These are phyloP conservation scores for Porodaedalea pini DNA, from an alignment of 1,284 basidiomycete genomes.

Conservation along the genomic window DNA sequence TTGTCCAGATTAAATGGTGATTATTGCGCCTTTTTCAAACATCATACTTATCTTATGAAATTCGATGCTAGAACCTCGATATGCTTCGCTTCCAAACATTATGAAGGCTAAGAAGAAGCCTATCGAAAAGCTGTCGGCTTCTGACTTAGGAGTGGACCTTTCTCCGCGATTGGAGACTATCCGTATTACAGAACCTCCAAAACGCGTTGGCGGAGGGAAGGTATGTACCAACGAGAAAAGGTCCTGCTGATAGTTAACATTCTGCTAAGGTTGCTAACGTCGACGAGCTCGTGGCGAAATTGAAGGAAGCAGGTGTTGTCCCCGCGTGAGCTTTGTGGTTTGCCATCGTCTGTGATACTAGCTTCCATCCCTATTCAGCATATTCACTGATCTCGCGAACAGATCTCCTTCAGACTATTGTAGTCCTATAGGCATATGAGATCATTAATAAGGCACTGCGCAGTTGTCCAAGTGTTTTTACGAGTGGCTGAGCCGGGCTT, in stretches of 20 bases:
- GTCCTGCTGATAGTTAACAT: background rate
- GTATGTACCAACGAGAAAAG: slow-evolving; percentile 38
- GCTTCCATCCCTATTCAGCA: background rate
- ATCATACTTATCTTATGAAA: background rate
- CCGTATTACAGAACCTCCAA: slow-evolving; percentile 89
- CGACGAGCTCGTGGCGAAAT: slow-evolving; percentile 86
- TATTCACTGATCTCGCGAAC: background rate
- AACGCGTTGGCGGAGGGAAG: slow-evolving; percentile 90
- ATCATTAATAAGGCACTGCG: too few species aligned
- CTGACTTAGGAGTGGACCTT: slow-evolving; percentile 82
- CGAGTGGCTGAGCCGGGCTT: too few species aligned
- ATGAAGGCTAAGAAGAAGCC: slow-evolving; percentile 99
- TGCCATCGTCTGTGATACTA: too few species aligned
- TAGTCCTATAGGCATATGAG: too few species aligned
- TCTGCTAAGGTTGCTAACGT: slow-evolving; percentile 67
- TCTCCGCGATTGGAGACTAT: slow-evolving; percentile 82
- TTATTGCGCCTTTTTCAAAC: slow-evolving; percentile 1
- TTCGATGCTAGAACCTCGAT: slow-evolving; percentile 71
- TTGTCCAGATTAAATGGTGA: slow-evolving; percentile 34
- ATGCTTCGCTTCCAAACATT: slow-evolving; percentile 91
- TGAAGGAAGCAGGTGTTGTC: slow-evolving; percentile 83
- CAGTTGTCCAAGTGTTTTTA: too few species aligned
- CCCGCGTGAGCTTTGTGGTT: background rate
- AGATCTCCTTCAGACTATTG: background rate
- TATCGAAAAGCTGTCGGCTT: slow-evolving; percentile 78